phyloP scores from a whole-genome alignment of 2,329 filamentous ascomycete species.

The Chalaropsis ovoidea region DNA sequence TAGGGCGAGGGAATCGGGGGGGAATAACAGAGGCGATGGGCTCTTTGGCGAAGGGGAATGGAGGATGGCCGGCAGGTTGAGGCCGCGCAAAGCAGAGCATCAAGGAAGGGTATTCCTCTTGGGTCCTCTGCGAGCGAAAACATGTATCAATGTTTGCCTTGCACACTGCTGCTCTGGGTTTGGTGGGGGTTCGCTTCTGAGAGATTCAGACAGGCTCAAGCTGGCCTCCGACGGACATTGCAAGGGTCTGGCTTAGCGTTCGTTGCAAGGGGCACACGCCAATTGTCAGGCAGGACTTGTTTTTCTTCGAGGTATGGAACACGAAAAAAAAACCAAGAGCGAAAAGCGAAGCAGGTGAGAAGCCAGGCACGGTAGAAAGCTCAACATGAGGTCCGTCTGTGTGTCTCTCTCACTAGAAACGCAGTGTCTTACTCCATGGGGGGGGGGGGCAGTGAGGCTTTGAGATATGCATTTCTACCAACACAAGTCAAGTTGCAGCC shows the following conservation, averaged over 20 bases:
- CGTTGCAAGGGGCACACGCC: background rate
- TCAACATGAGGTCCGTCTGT: background rate
- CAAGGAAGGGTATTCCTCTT: background rate
- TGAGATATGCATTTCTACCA: background rate
- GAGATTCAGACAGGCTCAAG: conserved; percentile 4
- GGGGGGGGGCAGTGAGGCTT: background rate
- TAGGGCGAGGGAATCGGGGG: background rate
- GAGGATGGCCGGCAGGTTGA: conserved; percentile 4
- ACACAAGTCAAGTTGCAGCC: background rate
- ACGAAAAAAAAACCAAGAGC: background rate
- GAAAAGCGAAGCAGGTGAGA: background rate
- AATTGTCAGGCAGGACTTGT: background rate
- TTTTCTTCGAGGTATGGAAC: background rate
- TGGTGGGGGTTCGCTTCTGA: background rate
- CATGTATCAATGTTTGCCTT: background rate
- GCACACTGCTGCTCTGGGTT: background rate
- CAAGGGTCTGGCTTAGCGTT: conserved; percentile 13
- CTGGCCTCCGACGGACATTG: conserved; percentile 1
- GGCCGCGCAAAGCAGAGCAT: conserved; percentile 4
- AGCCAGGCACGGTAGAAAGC: background rate
- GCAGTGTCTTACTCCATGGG: background rate
- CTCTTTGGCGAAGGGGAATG: background rate
- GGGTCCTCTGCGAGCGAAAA: background rate
- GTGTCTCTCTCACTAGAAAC: background rate
- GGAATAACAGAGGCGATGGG: background rate